These are phyloP conservation scores for Neonectria punicea DNA, from an alignment of 2,329 filamentous ascomycete genomes.

Conservation along the genomic window DNA sequence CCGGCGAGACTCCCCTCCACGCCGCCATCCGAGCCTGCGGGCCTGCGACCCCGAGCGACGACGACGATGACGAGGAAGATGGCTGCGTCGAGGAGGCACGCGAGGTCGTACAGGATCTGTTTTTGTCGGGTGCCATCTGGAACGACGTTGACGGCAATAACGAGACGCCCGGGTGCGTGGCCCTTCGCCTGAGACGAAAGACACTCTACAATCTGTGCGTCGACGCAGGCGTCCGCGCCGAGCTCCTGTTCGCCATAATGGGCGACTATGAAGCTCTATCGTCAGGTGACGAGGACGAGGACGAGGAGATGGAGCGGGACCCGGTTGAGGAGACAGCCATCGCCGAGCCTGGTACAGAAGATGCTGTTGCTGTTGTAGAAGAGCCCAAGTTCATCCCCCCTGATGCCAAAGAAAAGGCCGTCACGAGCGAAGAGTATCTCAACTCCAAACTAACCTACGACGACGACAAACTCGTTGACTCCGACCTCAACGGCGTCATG, in stretches of 20 bases:
- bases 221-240: constrained; percentile 89
- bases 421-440: constrained; percentile 76
- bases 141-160: constrained; percentile 89
- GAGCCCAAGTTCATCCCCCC: constrained; percentile 48
- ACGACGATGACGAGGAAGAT: constrained; percentile 47
- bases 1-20: constrained; percentile 88
- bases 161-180: constrained; percentile 93
- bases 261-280: constrained; percentile 82
- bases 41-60: constrained; percentile 46
- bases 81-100: constrained; percentile 68
- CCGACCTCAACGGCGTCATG: constrained; percentile 86
- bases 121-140: constrained; percentile 94
- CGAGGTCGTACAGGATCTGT: constrained; percentile 77
- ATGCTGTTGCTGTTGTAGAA: constrained; percentile 45
- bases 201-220: constrained; percentile 85
- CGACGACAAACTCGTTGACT: constrained; percentile 75
- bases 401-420: constrained; percentile 54
- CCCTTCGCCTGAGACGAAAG: constrained; percentile 73
- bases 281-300: constrained; percentile 62
- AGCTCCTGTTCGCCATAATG: constrained; percentile 84
- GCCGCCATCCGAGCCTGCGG: constrained; percentile 85
- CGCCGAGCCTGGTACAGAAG: constrained; percentile 45
- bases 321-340: constrained; percentile 55
- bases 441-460: constrained; percentile 73
- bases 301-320: constrained; percentile 59